phyloP scores from a whole-genome alignment of 345 rosid species.

The Clausena lansium region DNA sequence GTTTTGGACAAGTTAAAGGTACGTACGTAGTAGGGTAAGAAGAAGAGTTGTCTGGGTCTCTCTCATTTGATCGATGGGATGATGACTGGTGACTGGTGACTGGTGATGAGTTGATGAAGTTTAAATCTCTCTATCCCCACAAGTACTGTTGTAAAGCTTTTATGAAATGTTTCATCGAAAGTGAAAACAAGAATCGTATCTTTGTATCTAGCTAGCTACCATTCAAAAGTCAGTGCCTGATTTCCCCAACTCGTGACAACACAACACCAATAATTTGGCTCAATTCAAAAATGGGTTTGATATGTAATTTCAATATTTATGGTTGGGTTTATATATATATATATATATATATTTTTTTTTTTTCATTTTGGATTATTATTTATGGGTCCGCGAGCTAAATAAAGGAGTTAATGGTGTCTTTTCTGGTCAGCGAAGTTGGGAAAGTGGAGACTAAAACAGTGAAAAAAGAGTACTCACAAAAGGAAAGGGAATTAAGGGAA shows the following conservation, averaged over 20 bases:
- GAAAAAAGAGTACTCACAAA: slow-evolving; percentile 26
- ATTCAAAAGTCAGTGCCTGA: background rate
- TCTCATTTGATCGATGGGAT: background rate
- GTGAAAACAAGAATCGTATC: slow-evolving; percentile 29
- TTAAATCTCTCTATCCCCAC: background rate
- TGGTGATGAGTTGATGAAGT: background rate
- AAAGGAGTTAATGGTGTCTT: slow-evolving; percentile 29
- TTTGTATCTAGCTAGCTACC: slow-evolving; percentile 6
- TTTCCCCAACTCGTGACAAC: background rate
- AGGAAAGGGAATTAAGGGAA: slow-evolving; percentile 6
- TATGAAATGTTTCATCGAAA: slow-evolving; percentile 15
- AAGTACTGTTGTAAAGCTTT: slow-evolving; percentile 9
- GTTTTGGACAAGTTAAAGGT: slow-evolving; percentile 1
- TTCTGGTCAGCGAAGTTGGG: slow-evolving; percentile 63
- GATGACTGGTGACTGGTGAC: slow-evolving; percentile 19
- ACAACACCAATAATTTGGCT: background rate
- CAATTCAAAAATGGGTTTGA: background rate
- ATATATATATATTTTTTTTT: too few species aligned
- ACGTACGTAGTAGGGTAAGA: background rate
- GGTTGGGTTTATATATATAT: background rate
- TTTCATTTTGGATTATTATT: background rate
- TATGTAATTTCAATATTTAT: background rate
- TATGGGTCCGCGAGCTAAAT: slow-evolving; percentile 18
- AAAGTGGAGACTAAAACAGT: slow-evolving; percentile 63
- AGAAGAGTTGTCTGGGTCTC: background rate